Base-by-base conservation (phyloP, 2,329 filamentous ascomycete species). In the Fusarium neocosmosporiellum region DNA sequence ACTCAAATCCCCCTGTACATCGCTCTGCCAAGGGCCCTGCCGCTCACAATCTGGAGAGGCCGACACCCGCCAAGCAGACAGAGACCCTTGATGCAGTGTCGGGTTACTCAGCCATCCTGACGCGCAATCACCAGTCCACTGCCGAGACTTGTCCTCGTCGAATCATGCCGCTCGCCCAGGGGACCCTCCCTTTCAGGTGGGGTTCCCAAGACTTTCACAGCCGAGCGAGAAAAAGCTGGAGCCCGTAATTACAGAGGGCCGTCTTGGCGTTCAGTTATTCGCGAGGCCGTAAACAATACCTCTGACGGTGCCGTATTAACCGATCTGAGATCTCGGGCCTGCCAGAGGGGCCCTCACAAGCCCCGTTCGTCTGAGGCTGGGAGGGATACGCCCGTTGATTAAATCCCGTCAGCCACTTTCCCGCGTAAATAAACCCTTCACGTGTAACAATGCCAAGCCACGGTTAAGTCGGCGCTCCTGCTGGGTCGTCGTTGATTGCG, bases 381-480 rank as follows among this genome's bases (percentile, higher is more conserved):
- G 20, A 48, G 5, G 14, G 33, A 37, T 22, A 27, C 11, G 16
- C 29, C 37, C 39, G 39, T 46, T n/a, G 57, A 55, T 37, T 57
- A 27, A 36, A 39, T 36, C 31, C 31, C 16, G 39, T 48, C 27
- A 48, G 46, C 33, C 39, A 53, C 58, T 24, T 46, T 46, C n/a
- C 20, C 50, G 20, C 31, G 29, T 36, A 22, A 33, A 34, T 22
- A 10, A 1, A 8, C 33, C 53, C 41, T 34, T 57, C 33, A 24
- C 33, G 53, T 57, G 53, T 37, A 36, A 53, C 46, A 3, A 8
- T 22, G 71, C 71, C 71, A 73, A 73, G 71, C 61, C 14, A 66
- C 71, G 71, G 71, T 72, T 72, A 73, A 66, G 41, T 69, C 71
- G 71, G 71, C 71, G 33, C 57, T 50, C 50, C 37, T 46, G 36